Evolutionary conservation across 1,284 basidiomycete species (phyloP).

Genomic region (Acaromyces ingoldii): DNA sequence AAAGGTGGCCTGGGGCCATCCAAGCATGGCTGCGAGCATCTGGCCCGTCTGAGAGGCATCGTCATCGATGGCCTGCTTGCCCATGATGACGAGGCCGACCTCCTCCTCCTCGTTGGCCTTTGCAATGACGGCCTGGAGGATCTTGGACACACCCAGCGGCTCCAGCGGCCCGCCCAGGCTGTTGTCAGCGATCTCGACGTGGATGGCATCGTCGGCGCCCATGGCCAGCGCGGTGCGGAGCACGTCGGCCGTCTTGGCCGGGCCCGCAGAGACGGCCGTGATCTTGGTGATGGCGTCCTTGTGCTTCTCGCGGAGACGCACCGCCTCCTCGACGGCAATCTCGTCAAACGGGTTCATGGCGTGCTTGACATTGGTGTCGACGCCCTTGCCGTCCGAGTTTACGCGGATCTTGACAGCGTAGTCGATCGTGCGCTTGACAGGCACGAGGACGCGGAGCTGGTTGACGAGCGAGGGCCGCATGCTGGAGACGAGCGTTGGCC

Average conservation of each 20-base stretch:
- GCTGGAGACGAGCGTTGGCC: too few species aligned
- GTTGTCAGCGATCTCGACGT: constrained; percentile 75
- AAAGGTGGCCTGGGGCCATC: constrained; percentile 92
- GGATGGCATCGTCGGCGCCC: constrained; percentile 90
- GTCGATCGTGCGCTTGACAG: constrained; percentile 51
- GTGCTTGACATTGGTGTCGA: constrained; percentile 51
- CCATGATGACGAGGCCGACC: constrained; percentile 85
- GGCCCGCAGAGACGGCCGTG: constrained; percentile 82
- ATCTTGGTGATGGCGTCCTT: constrained; percentile 55
- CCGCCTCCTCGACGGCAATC: constrained; percentile 88
- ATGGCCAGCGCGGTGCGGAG: constrained; percentile 94
- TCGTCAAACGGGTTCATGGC: constrained; percentile 56
- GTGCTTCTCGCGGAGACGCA: constrained; percentile 79
- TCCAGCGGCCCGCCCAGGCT: constrained; percentile 63
- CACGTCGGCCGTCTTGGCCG: constrained; percentile 81
- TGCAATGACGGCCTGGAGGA: constrained; percentile 71
- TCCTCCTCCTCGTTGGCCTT: constrained; percentile 60
- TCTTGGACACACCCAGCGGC: constrained; percentile 77
- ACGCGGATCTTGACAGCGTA: constrained; percentile 52
- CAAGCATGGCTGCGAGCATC: constrained; percentile 88
- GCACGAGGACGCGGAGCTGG: constrained; percentile 47
- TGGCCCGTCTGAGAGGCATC: constrained; percentile 95
- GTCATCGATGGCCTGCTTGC: constrained; percentile 99
- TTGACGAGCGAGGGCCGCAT: constrained; percentile 48
- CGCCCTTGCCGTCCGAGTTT: constrained; percentile 48